Percentiles rank a stretch among this genome's conserved stretches.
phyloP scores from a whole-genome alignment of 1,284 basidiomycete species.

The Thecaphora frezii region DNA sequence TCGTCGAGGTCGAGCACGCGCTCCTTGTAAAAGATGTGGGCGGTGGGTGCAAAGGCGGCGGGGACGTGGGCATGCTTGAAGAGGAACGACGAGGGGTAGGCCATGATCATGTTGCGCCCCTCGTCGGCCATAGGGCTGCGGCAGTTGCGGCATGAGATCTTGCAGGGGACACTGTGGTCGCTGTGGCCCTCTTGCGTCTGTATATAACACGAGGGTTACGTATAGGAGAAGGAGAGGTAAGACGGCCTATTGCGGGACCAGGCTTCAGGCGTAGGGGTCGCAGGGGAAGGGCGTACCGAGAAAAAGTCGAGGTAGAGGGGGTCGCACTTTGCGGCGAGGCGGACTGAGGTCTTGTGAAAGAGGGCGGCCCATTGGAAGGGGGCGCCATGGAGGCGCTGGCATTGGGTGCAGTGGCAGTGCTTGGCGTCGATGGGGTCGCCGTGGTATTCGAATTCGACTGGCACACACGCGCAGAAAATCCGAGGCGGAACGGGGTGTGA shows the following conservation, averaged over 20 bases:
- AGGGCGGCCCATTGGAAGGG: slow-evolving; percentile 45
- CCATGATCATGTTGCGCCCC: slow-evolving; percentile 40
- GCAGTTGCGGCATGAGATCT: slow-evolving; percentile 37
- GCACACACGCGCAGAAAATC: background rate
- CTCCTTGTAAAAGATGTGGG: slow-evolving; percentile 39
- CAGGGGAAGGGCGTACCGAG: slow-evolving; percentile 4
- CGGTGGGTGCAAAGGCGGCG: slow-evolving; percentile 21
- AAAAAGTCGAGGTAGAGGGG: slow-evolving; percentile 34
- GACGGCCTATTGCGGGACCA: too few species aligned
- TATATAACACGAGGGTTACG: too few species aligned
- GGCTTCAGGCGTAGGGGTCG: too few species aligned
- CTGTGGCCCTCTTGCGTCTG: slow-evolving; percentile 27
- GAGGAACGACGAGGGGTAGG: slow-evolving; percentile 29
- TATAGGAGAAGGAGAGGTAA: background rate
- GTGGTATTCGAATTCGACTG: slow-evolving; percentile 40
- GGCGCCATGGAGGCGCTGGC: slow-evolving; percentile 46
- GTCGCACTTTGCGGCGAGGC: slow-evolving; percentile 28
- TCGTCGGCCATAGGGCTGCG: slow-evolving; percentile 37
- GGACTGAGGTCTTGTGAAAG: slow-evolving; percentile 38
- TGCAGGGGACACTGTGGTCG: slow-evolving; percentile 33
- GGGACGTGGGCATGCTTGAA: slow-evolving; percentile 30
- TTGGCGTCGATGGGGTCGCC: slow-evolving; percentile 41
- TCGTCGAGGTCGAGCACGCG: slow-evolving; percentile 35
- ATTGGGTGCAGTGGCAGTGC: slow-evolving; percentile 48
- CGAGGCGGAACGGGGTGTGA: too few species aligned